phyloP scores from a whole-genome alignment of 306 rosid species.

The Quillaja saponaria region DNA sequence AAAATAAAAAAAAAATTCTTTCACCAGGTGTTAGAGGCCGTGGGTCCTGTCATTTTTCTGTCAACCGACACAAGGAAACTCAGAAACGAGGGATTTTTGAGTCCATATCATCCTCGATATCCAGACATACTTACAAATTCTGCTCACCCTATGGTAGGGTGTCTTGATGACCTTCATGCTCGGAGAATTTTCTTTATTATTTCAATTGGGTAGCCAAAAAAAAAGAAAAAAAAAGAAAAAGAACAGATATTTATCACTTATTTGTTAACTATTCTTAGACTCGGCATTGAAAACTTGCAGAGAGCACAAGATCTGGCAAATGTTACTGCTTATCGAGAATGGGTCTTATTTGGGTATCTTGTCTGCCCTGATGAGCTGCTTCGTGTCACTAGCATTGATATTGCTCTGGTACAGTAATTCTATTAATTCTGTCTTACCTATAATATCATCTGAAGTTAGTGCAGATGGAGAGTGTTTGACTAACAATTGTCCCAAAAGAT shows the following conservation, averaged over 20 bases:
- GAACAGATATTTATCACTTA: too few relatives aligned
- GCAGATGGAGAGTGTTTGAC: constrained; percentile 6
- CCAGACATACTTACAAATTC: constrained; percentile 99
- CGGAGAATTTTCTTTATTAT: not conserved
- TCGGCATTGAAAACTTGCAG: constrained; percentile 46
- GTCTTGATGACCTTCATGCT: too few relatives aligned
- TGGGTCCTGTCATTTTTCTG: constrained; percentile 90
- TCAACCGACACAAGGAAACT: constrained; percentile 98
- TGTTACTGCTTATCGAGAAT: constrained; percentile 94
- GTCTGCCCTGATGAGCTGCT: constrained; percentile 99
- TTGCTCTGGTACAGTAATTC: constrained; percentile 74
- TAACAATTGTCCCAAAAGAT: too few relatives aligned
- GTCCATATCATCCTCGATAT: constrained; percentile 98
- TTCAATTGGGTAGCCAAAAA: too few relatives aligned
- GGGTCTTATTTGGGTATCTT: constrained; percentile 98
- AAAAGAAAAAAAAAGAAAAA: too few relatives aligned
- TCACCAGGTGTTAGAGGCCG: constrained; percentile 91
- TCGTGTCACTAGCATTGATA: constrained; percentile 97
- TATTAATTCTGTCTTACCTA: constrained; percentile 21
- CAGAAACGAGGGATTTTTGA: constrained; percentile 93
- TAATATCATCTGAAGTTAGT: constrained; percentile 25
- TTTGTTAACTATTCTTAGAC: too few relatives aligned
- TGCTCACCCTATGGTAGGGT: constrained; percentile 91
- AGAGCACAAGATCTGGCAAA: constrained; percentile 99
- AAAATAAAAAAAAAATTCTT: too few relatives aligned